Evolutionary conservation across 495 filamentous ascomycete species (phyloP), one percentile per base, ranked within the genome.

Genomic region (Hypoxylon lienhwacheense): DNA sequence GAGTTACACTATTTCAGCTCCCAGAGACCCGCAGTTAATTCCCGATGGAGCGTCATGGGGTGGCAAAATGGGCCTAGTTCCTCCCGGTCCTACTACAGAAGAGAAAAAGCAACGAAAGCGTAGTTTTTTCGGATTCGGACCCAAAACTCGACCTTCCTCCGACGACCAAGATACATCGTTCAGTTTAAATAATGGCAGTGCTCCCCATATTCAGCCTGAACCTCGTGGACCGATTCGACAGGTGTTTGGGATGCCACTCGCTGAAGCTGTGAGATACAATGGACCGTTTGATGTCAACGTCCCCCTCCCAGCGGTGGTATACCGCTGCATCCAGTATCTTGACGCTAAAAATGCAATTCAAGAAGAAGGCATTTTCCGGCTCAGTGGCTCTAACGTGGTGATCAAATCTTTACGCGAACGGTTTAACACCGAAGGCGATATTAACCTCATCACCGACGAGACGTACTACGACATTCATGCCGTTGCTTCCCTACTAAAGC

Each of bases 381-480:
- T 98, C 41, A 97, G 90, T 58, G 93, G 93, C 17, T 96, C 92
- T 0, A 97, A 93, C 64, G 82, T 92, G 43, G 86, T 96, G 26
- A 93, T 97, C 72, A 96, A 93, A 67, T 85, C 82, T 22, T 79
- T 98, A 20, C 86, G 86, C 56, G 90, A 96, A 57, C 84, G 89
- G 3, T 98, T 97, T 71, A 96, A 97, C 66, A 86, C 72, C 29
- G 92, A 98, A 76, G 89, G 91, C 41, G 93, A 98, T 66, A 84
- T 97, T 54, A 91, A 96, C 66, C 81, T 98, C 32, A 65, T 96
- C 29, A 79, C 81, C 1, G 90, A 89, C 45, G 89, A 87, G 26
- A 84, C 88, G 57, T 92, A 91, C 63, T 90, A 96, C 66, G 93
- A 98, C 72, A 89, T 98, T 15, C 93, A 98, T 70, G 93, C 93